These are phyloP conservation scores for Cladophialophora psammophila DNA, from an alignment of 2,329 filamentous ascomycete species.

Conservation along the genomic window DNA sequence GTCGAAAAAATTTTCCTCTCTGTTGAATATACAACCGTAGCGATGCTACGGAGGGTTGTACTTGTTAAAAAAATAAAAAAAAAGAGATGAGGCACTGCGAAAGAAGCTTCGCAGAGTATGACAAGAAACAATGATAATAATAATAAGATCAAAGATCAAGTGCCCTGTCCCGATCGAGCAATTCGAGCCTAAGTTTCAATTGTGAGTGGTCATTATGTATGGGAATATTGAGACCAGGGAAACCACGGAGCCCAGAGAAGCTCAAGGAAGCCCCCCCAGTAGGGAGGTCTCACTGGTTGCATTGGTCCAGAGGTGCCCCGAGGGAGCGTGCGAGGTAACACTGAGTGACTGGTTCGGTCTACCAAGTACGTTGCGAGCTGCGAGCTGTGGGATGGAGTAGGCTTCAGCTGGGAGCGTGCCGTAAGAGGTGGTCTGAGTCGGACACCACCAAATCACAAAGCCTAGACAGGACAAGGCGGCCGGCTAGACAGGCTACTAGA, in stretches of 20 bases:
- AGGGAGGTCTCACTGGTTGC: not conserved
- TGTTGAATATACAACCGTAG: not conserved
- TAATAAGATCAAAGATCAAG: too few species aligned
- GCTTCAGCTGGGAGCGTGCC: conserved; percentile 12
- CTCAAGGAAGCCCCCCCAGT: not conserved
- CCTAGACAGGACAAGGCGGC: not conserved
- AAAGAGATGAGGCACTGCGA: not conserved
- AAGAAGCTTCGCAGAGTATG: not conserved
- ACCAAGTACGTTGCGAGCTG: not conserved
- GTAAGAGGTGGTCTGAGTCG: not conserved
- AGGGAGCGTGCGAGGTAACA: not conserved
- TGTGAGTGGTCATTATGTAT: conserved; percentile 12
- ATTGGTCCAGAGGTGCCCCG: not conserved
- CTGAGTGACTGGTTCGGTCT: not conserved
- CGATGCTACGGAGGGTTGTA: not conserved
- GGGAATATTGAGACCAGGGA: too few species aligned
- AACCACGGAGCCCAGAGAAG: not conserved
- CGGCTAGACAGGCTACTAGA: not conserved
- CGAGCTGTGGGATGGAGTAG: not conserved
- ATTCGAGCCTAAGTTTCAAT: conserved; percentile 17
- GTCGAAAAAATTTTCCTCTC: not conserved
- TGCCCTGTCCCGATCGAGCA: conserved; percentile 12
- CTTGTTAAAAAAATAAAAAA: not conserved
- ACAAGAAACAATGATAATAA: conserved; percentile 5
- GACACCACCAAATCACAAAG: not conserved